Conservation (phyloP, 257 asterid species). For the Salvia rosmarinus region DNA sequence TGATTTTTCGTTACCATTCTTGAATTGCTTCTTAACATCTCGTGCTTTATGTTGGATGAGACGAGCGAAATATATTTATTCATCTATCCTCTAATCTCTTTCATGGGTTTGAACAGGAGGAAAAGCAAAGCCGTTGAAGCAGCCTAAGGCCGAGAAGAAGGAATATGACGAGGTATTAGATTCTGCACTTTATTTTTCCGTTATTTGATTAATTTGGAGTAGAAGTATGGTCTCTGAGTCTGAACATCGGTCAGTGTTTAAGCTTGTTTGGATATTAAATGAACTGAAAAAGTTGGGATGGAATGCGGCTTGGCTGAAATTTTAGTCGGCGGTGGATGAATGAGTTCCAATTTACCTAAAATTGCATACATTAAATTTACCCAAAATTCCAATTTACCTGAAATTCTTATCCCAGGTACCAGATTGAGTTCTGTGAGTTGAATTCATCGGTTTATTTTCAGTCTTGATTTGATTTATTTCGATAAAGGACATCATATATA, state of each 20-base stretch:
- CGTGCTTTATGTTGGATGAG: neutral
- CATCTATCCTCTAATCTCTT: no score
- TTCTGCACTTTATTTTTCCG: slow-evolving; percentile 9
- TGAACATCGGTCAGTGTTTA: no score
- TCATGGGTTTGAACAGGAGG: slow-evolving; percentile 44
- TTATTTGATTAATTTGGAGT: slow-evolving; percentile 12
- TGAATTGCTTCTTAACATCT: neutral
- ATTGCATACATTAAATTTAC: no score
- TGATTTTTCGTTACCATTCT: neutral
- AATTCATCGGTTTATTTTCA: neutral
- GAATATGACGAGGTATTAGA: slow-evolving; percentile 59
- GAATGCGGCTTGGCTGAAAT: no score
- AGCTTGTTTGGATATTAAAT: no score
- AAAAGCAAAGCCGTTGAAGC: slow-evolving; percentile 68
- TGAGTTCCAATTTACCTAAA: no score
- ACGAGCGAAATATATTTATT: no score
- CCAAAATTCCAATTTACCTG: no score
- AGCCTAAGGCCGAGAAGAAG: slow-evolving; percentile 54
- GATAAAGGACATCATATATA: no score
- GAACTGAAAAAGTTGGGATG: no score
- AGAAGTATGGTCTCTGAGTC: no score
- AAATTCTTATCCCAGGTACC: neutral
- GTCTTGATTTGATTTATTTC: neutral
- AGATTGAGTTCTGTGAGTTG: neutral
- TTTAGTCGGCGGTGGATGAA: no score